A percentile compares a stretch with the other conserved stretches of the same genome.
These are phyloP conservation scores for Colletotrichum tabaci DNA, from an alignment of 2,329 filamentous ascomycete genomes.

Conservation along the genomic window DNA sequence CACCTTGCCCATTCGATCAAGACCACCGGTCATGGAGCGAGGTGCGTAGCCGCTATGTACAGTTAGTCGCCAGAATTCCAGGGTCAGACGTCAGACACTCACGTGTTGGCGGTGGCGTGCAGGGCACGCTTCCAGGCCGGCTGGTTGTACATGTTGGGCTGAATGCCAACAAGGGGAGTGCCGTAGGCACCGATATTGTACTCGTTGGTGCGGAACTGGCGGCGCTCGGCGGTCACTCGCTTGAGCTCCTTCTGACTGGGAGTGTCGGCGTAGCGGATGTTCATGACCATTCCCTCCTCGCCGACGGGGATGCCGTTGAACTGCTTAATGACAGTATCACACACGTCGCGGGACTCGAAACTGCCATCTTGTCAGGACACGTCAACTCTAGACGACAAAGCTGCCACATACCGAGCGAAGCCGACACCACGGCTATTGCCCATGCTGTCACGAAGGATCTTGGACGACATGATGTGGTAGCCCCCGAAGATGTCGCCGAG, in stretches of 20 bases:
- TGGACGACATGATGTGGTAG: slow-evolving; percentile 90
- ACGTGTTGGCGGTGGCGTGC: slow-evolving; percentile 36
- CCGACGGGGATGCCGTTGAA: slow-evolving; percentile 87
- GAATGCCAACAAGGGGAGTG: slow-evolving; percentile 72
- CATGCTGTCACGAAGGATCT: slow-evolving; percentile 92
- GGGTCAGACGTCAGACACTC: background rate
- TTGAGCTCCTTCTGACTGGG: slow-evolving; percentile 97
- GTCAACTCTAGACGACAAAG: slow-evolving; percentile 14
- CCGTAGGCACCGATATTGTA: slow-evolving; percentile 85
- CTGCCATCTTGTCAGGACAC: slow-evolving; percentile 63
- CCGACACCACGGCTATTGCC: slow-evolving; percentile 97
- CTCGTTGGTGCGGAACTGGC: slow-evolving; percentile 95
- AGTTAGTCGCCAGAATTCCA: background rate
- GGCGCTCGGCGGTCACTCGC: slow-evolving; percentile 93
- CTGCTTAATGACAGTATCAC: slow-evolving; percentile 88
- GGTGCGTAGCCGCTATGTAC: slow-evolving; percentile 31
- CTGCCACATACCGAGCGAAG: slow-evolving; percentile 84
- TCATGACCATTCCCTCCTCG: slow-evolving; percentile 85
- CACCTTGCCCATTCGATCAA: slow-evolving; percentile 40
- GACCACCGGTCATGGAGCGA: slow-evolving; percentile 37
- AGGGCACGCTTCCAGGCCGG: slow-evolving; percentile 54
- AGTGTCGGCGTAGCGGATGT: slow-evolving; percentile 97
- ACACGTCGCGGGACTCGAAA: slow-evolving; percentile 90
- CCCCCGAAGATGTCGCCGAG: slow-evolving; percentile 84
- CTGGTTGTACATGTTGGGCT: slow-evolving; percentile 62